A percentile compares a stretch with the other conserved stretches of the same genome.
Evolutionary conservation across 345 rosid species (phyloP).

Genomic region (Acer saccharum): DNA sequence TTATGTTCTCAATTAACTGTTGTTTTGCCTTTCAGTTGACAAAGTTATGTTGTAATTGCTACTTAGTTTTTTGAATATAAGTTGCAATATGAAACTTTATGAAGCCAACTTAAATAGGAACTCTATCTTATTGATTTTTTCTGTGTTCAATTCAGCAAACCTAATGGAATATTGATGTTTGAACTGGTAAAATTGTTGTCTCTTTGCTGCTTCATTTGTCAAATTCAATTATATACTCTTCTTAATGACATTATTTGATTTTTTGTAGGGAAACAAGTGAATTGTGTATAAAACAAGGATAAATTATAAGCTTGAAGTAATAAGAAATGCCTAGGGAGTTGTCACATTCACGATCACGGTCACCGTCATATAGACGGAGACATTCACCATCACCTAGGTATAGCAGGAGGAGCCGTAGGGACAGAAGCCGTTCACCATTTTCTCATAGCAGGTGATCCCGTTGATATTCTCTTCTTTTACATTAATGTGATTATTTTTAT

Average conservation of each 20-base stretch:
- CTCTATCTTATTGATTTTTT: not conserved
- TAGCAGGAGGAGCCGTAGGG: constrained; percentile 78
- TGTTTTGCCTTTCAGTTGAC: not conserved
- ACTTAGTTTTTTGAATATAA: not conserved
- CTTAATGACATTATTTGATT: not conserved
- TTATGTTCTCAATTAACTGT: not conserved
- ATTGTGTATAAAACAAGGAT: not conserved
- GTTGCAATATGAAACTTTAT: not conserved
- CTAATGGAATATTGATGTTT: not conserved
- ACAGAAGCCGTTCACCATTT: constrained; percentile 79
- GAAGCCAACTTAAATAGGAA: not conserved
- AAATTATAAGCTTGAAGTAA: constrained; percentile 9
- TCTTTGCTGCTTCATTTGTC: not conserved
- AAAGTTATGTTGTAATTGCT: not conserved
- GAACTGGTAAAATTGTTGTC: not conserved
- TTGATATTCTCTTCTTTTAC: constrained; percentile 34
- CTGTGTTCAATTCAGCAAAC: not conserved
- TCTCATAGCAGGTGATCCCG: constrained; percentile 91
- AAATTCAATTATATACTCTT: not conserved
- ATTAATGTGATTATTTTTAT: constrained; percentile 20
- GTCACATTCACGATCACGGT: constrained; percentile 72
- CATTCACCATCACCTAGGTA: constrained; percentile 80
- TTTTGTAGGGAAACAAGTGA: constrained; percentile 12
- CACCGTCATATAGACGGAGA: constrained; percentile 73
- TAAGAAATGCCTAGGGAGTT: constrained; percentile 79